These are phyloP conservation scores for Saxispiralis lemnorum DNA, from an alignment of 495 filamentous ascomycete genomes.

Conservation along the genomic window DNA sequence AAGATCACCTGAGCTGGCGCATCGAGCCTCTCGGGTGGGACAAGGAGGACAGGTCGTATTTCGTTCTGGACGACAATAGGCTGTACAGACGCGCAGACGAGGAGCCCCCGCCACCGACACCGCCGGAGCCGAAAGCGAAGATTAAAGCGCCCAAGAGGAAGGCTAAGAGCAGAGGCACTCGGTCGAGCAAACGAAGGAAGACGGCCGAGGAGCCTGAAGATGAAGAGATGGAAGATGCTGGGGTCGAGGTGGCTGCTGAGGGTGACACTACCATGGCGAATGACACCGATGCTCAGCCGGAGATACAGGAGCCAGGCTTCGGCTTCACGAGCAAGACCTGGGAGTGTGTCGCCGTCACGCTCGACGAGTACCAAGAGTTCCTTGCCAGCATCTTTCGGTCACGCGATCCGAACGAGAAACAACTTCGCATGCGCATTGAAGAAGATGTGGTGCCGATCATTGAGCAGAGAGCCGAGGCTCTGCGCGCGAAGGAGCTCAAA, in stretches of 20 bases:
- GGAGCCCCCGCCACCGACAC: slow-evolving; percentile 37
- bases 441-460: slow-evolving; percentile 68
- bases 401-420: slow-evolving; percentile 67
- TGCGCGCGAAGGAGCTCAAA: slow-evolving; percentile 47
- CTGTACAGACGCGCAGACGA: slow-evolving; percentile 67
- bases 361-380: slow-evolving; percentile 59
- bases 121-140: slow-evolving; percentile 43
- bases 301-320: slow-evolving; percentile 28
- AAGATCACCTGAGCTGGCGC: slow-evolving; percentile 56
- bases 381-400: slow-evolving; percentile 50
- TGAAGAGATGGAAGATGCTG: slow-evolving; percentile 30
- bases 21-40: slow-evolving; percentile 88
- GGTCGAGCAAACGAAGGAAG: slow-evolving; percentile 58
- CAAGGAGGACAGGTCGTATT: slow-evolving; percentile 63
- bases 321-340: slow-evolving; percentile 59
- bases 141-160: slow-evolving; percentile 45
- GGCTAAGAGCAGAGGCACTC: slow-evolving; percentile 35
- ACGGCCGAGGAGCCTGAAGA: slow-evolving; percentile 30
- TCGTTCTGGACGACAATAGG: slow-evolving; percentile 83
- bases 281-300: slow-evolving; percentile 27
- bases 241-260: slow-evolving; percentile 2
- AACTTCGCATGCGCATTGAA: slow-evolving; percentile 46
- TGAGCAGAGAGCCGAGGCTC: slow-evolving; percentile 61
- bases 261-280: slow-evolving; percentile 6
- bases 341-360: slow-evolving; percentile 74